Conservation (phyloP, 2,329 filamentous ascomycete genomes). For the Sclerotinia subarctica region DNA sequence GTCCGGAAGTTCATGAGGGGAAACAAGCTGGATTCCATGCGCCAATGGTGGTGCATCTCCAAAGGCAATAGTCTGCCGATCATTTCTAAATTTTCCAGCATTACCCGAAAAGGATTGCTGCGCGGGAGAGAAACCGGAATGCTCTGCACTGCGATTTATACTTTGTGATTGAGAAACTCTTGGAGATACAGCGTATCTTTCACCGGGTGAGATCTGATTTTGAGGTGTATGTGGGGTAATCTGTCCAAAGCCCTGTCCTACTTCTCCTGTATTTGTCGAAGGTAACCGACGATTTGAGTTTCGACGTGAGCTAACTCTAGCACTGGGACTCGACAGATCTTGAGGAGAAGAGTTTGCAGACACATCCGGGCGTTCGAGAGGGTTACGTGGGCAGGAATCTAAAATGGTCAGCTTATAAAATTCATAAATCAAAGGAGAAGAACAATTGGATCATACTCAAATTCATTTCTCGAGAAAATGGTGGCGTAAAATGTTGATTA, state of each 20-base stretch:
- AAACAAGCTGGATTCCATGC: constrained; percentile 56
- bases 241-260: neutral
- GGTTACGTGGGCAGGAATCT: constrained; percentile 30
- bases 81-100: neutral
- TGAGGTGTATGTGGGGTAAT: constrained; percentile 12
- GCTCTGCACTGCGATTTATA: neutral
- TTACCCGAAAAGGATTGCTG: neutral
- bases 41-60: constrained; percentile 36
- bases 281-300: constrained; percentile 20
- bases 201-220: constrained; percentile 6
- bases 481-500: constrained; percentile 34
- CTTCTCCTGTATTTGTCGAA: neutral
- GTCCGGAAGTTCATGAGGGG: constrained; percentile 62
- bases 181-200: neutral
- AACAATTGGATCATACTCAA: constrained; percentile 27
- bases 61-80: constrained; percentile 25
- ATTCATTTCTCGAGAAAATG: constrained; percentile 25
- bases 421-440: neutral
- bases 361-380: constrained; percentile 19
- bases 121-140: neutral
- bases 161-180: neutral
- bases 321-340: constrained; percentile 34
- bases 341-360: constrained; percentile 29
- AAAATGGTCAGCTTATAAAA: constrained; percentile 23
- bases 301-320: constrained; percentile 32